Base-by-base conservation (phyloP, 2,329 filamentous ascomycete genomes). In the Claviceps maximensis region DNA sequence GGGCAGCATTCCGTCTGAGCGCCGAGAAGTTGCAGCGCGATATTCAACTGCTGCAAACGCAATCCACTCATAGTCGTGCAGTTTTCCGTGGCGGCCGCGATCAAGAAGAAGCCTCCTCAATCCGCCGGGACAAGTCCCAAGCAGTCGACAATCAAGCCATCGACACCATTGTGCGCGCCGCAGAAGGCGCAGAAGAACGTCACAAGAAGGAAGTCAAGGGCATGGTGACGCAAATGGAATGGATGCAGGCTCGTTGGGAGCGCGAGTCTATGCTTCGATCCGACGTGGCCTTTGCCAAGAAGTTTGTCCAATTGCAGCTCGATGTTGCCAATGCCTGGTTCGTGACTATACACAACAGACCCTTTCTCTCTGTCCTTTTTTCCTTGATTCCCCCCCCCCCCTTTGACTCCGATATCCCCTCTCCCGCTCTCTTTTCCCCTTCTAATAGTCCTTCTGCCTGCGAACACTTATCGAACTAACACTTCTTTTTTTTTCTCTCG, bases 241-340 rank as follows among this genome's bases (percentile, higher is more conserved):
- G 87, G 82, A 81, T 97, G 66, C 82, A 89, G 61, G 87, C 88
- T 2, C 82, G 85, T 51, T 87, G 86, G 71, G 78, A 81, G 64
- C 80, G 93, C 33, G 91, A 96, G 69, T 82, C 87, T 60, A 80
- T 79, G 50, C 84, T 97, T 69, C 79, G 93, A 44, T 77, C 79
- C 57, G 87, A 90, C 62, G 79, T 91, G 33, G 87, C 86, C 9
- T 95, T 85, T 70, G 88, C 88, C 58, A 98, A 98, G 76, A 82
- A 79, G 59, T 90, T 88, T 67, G 80, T 96, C 70, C 70, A 83
- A 61, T 75, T 88, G 66, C 83, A 89, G 68, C 80, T 94, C 52
- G 82, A 89, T 60, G 81, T 95, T 62, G 89, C 89, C 61, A 85
- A 89, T 63, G 84, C 88, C 71, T 97, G 90, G 91, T 96, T 83